Percentiles rank a stretch among this genome's conserved stretches.
Evolutionary conservation across 2,329 filamentous ascomycete genomes (phyloP).

Genomic region (Aspergillus ustus): DNA sequence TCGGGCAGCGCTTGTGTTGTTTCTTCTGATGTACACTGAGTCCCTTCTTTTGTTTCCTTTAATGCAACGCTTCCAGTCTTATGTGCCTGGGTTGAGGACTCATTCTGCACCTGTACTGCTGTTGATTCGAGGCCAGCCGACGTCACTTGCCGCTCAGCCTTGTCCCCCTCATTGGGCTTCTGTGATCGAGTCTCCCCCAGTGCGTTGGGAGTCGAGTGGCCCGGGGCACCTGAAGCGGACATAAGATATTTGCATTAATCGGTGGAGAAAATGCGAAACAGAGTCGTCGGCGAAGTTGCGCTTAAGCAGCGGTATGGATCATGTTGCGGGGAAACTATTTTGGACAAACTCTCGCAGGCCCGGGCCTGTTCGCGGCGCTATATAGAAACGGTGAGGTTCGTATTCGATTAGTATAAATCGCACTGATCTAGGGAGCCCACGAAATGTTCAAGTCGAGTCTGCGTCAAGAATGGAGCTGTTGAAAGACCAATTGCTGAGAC

Average conservation of each 20-base stretch:
- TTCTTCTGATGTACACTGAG: conserved; percentile 5
- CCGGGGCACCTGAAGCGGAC: conserved; percentile 37
- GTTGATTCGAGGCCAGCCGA: conserved; percentile 25
- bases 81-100: conserved; percentile 15
- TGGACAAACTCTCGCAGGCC: conserved; percentile 5
- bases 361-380: conserved; percentile 5
- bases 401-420: not conserved
- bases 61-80: conserved; percentile 17
- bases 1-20: conserved; percentile 10
- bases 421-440: not conserved
- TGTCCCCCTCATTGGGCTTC: conserved; percentile 24
- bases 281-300: conserved; percentile 12
- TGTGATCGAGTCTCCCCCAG: conserved; percentile 29
- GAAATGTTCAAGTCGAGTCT: not conserved
- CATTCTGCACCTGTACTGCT: conserved; percentile 26
- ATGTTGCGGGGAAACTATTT: conserved; percentile 26
- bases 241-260: conserved; percentile 51
- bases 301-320: conserved; percentile 33
- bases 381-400: not conserved
- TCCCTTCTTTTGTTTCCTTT: conserved; percentile 22
- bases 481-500: conserved; percentile 11
- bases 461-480: not conserved
- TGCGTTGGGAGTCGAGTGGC: conserved; percentile 29
- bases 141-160: conserved; percentile 29
- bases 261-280: conserved; percentile 17